These are phyloP conservation scores for Bretziella fagacearum DNA, from an alignment of 2,329 filamentous ascomycete species.

Conservation along the genomic window DNA sequence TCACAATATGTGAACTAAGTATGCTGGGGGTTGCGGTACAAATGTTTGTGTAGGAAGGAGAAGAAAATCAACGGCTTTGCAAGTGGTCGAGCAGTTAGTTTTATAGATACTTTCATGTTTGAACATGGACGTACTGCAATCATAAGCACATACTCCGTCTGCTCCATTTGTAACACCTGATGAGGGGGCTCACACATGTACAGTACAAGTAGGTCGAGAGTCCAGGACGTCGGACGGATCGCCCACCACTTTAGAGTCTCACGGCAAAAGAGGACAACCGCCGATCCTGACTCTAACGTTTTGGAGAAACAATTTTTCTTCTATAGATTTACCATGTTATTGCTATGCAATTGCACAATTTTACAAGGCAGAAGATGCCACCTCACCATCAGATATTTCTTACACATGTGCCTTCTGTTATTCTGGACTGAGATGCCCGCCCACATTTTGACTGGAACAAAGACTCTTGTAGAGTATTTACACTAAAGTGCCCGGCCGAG, in stretches of 20 bases:
- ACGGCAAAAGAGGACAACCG: neutral
- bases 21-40: neutral
- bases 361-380: neutral
- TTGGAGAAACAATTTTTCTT: neutral
- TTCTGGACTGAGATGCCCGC: no score
- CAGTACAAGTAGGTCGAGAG: neutral
- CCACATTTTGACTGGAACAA: no score
- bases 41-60: neutral
- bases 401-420: no score
- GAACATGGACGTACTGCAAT: neutral
- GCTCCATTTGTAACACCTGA: neutral
- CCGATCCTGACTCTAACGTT: neutral
- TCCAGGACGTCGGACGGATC: slow-evolving; percentile 1
- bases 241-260: neutral
- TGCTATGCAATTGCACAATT: neutral
- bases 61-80: neutral
- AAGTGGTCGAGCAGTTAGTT: neutral
- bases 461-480: no score
- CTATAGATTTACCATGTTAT: neutral
- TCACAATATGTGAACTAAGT: neutral
- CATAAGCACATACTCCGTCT: slow-evolving; percentile 2
- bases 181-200: neutral
- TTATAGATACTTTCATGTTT: neutral
- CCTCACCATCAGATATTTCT: neutral
- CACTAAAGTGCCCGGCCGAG: no score